phyloP scores from a whole-genome alignment of 495 filamentous ascomycete genomes.

The Xylaria telfairii region DNA sequence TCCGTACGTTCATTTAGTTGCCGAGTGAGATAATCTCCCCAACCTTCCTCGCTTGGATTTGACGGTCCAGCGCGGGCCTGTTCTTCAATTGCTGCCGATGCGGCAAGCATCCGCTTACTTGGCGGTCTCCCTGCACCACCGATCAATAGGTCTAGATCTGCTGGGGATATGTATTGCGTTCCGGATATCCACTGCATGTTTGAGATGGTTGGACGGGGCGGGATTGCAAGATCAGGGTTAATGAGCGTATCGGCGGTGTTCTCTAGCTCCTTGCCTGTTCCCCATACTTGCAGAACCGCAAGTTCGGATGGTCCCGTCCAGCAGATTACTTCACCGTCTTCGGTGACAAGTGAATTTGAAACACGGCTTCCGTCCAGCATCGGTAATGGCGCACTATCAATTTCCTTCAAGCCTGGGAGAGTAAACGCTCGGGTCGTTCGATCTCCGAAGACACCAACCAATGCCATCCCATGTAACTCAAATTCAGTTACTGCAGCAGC shows the following conservation, averaged over 20 bases:
- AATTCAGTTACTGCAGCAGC: constrained; percentile 75
- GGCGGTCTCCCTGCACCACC: constrained; percentile 87
- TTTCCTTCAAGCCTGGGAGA: constrained; percentile 83
- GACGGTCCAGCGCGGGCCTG: constrained; percentile 49
- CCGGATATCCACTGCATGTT: constrained; percentile 96
- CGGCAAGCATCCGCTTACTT: constrained; percentile 72
- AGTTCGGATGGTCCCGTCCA: constrained; percentile 93
- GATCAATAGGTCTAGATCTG: constrained; percentile 91
- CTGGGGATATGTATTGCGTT: constrained; percentile 85
- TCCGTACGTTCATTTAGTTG: constrained; percentile 90
- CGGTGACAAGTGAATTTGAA: constrained; percentile 68
- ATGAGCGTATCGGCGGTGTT: constrained; percentile 72
- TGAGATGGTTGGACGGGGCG: constrained; percentile 90
- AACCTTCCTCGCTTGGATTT: constrained; percentile 60
- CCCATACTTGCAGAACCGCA: constrained; percentile 80
- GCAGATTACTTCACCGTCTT: constrained; percentile 78
- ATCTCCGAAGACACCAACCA: constrained; percentile 85
- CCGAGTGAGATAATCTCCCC: constrained; percentile 73
- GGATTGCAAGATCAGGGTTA: constrained; percentile 73
- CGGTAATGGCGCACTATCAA: constrained; percentile 67
- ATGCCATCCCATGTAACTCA: constrained; percentile 73
- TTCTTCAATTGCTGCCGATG: constrained; percentile 51
- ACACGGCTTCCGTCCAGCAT: constrained; percentile 77
- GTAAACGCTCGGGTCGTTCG: constrained; percentile 79
- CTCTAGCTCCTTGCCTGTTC: constrained; percentile 63